Conservation (phyloP, 305 asterid genomes). For the Fraxinus platypoda region DNA sequence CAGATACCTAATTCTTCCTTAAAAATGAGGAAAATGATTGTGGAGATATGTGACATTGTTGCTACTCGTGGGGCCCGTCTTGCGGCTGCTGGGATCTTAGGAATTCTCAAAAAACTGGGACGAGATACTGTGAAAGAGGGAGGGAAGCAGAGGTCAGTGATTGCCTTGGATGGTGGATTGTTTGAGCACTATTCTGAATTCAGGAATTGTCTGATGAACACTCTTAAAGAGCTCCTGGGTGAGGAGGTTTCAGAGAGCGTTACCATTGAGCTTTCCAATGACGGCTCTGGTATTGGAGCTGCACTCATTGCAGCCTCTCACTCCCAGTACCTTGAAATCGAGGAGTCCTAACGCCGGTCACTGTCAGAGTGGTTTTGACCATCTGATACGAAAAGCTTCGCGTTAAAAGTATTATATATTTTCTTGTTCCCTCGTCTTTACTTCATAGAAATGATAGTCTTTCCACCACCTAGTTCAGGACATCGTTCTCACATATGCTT, state of each 20-base stretch:
- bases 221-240: slow-evolving; percentile 70
- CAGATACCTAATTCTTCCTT: slow-evolving; percentile 62
- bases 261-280: slow-evolving; percentile 55
- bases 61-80: slow-evolving; percentile 89
- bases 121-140: slow-evolving; percentile 51
- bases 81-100: slow-evolving; percentile 71
- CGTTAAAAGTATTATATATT: neutral
- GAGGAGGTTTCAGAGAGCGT: slow-evolving; percentile 48
- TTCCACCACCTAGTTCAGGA: neutral
- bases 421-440: neutral
- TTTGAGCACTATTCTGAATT: slow-evolving; percentile 76
- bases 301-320: slow-evolving; percentile 90
- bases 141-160: slow-evolving; percentile 53
- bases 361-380: neutral
- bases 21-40: slow-evolving; percentile 57
- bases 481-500: neutral
- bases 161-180: slow-evolving; percentile 82
- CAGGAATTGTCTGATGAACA: slow-evolving; percentile 50
- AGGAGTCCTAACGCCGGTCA: slow-evolving; percentile 32
- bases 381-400: neutral
- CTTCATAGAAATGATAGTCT: neutral
- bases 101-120: slow-evolving; percentile 78
- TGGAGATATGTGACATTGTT: slow-evolving; percentile 63
- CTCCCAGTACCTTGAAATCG: slow-evolving; percentile 56
- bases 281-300: slow-evolving; percentile 89